These are phyloP conservation scores for Ambrosia artemisiifolia DNA, from an alignment of 129 eudicot genomes.

Conservation along the genomic window DNA sequence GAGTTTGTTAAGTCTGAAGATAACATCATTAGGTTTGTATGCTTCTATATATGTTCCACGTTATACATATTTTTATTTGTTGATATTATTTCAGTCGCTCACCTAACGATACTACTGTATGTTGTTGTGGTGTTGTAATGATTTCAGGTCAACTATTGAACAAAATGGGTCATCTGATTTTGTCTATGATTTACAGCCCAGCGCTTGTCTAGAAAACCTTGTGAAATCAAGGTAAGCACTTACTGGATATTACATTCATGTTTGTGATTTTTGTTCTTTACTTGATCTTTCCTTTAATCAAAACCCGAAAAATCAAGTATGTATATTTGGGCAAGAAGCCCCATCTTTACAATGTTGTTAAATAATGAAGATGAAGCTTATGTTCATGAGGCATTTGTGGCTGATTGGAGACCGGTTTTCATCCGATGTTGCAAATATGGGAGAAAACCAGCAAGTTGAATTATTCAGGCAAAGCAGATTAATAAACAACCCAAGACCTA, in stretches of 20 bases:
- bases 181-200: conserved; percentile 53
- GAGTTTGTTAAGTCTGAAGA: conserved; percentile 74
- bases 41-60: background rate
- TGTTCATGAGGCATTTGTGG: conserved; percentile 91
- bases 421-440: conserved; percentile 22
- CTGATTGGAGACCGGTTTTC: conserved; percentile 82
- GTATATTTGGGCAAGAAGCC: too few species aligned
- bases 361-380: conserved; percentile 79
- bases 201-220: conserved; percentile 60
- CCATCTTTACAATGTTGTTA: too few species aligned
- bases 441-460: conserved; percentile 19
- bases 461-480: conserved; percentile 6
- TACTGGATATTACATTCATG: conserved; percentile 5
- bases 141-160: conserved; percentile 53
- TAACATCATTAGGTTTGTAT: conserved; percentile 67
- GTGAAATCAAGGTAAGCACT: conserved; percentile 69
- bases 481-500: background rate
- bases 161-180: conserved; percentile 56
- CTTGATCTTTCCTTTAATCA: background rate
- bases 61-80: conserved; percentile 17
- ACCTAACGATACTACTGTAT: background rate
- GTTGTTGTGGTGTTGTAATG: conserved; percentile 16
- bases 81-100: background rate
- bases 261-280: conserved; percentile 6
- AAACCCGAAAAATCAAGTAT: too few species aligned